Evolutionary conservation across 305 asterid genomes (phyloP).

Genomic region (Fraxinus latifolia): DNA sequence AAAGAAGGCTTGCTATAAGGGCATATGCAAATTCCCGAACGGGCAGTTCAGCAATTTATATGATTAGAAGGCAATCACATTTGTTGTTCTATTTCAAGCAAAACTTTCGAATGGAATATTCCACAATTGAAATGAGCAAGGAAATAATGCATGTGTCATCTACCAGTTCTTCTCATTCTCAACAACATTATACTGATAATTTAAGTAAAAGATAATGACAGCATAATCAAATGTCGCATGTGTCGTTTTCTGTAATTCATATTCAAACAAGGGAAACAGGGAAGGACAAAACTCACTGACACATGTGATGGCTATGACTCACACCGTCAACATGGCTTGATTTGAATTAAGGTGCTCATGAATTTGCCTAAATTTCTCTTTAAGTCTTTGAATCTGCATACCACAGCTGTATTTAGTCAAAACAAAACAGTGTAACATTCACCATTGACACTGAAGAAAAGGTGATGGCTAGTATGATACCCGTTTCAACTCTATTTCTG

Average conservation of each 20-base stretch:
- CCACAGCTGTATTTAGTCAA: slow-evolving; percentile 15
- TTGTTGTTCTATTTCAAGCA: background rate
- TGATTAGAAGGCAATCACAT: background rate
- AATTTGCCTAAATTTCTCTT: slow-evolving; percentile 75
- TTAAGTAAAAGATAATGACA: background rate
- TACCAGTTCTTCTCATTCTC: background rate
- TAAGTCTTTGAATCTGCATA: slow-evolving; percentile 75
- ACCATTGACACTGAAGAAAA: background rate
- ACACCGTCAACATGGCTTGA: slow-evolving; percentile 31
- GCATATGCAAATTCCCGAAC: background rate
- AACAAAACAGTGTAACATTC: background rate
- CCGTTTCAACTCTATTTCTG: slow-evolving; percentile 87
- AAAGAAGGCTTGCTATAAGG: background rate
- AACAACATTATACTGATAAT: background rate
- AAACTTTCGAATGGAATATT: background rate
- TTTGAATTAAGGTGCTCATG: slow-evolving; percentile 62
- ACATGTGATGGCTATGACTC: slow-evolving; percentile 24
- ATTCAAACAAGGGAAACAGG: background rate
- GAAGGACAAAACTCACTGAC: slow-evolving; percentile 24
- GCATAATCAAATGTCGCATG: background rate
- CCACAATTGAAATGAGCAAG: background rate
- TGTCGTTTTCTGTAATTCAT: background rate
- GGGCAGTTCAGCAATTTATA: background rate
- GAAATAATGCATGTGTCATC: background rate
- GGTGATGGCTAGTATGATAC: slow-evolving; percentile 31